These are phyloP conservation scores for Galerina sulciceps DNA, from an alignment of 768 basidiomycete species.

Conservation along the genomic window DNA sequence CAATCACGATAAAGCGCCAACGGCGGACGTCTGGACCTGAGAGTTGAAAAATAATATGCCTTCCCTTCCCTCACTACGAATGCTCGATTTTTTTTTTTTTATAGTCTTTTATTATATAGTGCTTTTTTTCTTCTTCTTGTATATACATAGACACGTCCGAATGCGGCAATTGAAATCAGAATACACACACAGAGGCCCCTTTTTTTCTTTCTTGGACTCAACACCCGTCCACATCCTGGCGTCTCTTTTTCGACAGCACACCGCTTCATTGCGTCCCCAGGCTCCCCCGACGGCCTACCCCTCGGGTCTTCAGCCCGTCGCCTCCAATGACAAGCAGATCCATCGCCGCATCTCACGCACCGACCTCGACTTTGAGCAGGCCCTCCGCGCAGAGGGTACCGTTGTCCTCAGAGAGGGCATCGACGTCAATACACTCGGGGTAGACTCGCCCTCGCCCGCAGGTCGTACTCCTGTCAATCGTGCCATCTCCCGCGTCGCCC, in stretches of 20 bases:
- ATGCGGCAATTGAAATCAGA: slow-evolving; percentile 8
- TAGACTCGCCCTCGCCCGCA: slow-evolving; percentile 45
- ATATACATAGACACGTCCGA: neutral
- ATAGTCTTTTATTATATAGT: slow-evolving; percentile 17
- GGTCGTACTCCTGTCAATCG: slow-evolving; percentile 41
- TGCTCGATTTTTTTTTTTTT: slow-evolving; percentile 14
- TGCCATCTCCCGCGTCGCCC: slow-evolving; percentile 27
- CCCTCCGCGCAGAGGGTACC: slow-evolving; percentile 67
- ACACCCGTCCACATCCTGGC: slow-evolving; percentile 58
- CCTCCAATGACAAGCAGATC: slow-evolving; percentile 49
- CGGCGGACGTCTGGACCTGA: slow-evolving; percentile 70
- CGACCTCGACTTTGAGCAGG: slow-evolving; percentile 84
- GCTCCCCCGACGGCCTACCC: slow-evolving; percentile 35
- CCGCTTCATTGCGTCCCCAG: slow-evolving; percentile 41
- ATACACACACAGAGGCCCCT: neutral
- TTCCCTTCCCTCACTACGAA: slow-evolving; percentile 4
- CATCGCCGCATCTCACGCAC: slow-evolving; percentile 69
- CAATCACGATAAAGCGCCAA: slow-evolving; percentile 74
- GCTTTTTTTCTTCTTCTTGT: slow-evolving; percentile 2
- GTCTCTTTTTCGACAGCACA: slow-evolving; percentile 62
- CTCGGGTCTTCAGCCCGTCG: slow-evolving; percentile 55
- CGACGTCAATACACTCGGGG: slow-evolving; percentile 70
- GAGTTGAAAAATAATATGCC: slow-evolving; percentile 22
- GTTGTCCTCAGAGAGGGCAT: slow-evolving; percentile 71
- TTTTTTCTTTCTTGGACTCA: too few relatives aligned